Base-by-base conservation (phyloP, 306 rosid species). In the Citrullus mucosospermus region DNA sequence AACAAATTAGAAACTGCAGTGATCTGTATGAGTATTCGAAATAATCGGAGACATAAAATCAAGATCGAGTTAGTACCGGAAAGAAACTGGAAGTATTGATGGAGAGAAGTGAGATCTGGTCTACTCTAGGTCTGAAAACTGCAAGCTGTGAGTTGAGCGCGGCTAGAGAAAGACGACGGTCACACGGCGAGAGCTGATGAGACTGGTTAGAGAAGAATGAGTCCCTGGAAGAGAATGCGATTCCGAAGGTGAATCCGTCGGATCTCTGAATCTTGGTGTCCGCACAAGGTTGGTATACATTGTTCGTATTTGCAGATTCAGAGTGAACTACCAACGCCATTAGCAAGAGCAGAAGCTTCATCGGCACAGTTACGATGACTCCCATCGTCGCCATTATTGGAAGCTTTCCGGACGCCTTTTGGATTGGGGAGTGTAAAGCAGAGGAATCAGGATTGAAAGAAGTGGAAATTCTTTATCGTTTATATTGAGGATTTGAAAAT, bases 181-280 rank as follows among this genome's bases (percentile, higher is more conserved):
- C 96, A 67, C 96, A 90, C 2, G 96, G 96, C n/a, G 96, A 87
- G 70, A 90, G 91, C 82, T 87, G 92, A 39, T 82, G 92, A 9
- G 92, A 85, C 14, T 74, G 85, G 69, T 90, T 82, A 77, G 18
- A 76, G 82, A 81, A 85, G 82, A 90, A 90, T 2, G 86, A 83
- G 14, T 79, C 83, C 62, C 60, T 88, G 13, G 89, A 82, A 43
- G 90, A 73, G 83, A 90, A 85, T 18, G 92, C 96, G 51, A 90
- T 83, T 79, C 91, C 96, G 43, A 90, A 90, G 50, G 92, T 84
- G 86, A 88, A 90, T 15, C 92, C 92, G 77, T 87, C 95, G 46
- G 88, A 85, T 84, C 88, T 90, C 89, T 90, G 89, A 89, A 90
- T 84, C 92, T 76, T 85, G 60, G 92, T 39, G 56, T 90, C 95